phyloP scores from a whole-genome alignment of 345 rosid genomes.

The Excoecaria agallocha region DNA sequence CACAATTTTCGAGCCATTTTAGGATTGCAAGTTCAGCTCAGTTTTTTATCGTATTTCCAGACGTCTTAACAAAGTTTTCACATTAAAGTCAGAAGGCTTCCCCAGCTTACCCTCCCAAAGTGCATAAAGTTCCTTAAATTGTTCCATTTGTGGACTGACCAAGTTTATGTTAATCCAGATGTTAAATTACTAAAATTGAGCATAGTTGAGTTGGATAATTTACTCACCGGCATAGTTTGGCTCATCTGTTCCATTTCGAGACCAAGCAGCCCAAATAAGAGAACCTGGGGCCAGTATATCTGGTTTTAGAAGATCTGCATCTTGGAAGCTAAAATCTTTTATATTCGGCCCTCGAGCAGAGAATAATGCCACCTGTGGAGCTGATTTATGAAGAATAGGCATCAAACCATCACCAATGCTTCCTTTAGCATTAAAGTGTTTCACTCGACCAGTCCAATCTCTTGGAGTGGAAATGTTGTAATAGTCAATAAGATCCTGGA shows the following conservation, averaged over 20 bases:
- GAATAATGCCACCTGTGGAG: constrained; percentile 94
- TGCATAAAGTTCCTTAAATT: neutral
- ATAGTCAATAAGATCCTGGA: constrained; percentile 87
- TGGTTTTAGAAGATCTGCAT: constrained; percentile 98
- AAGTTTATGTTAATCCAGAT: neutral
- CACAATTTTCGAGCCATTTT: too few relatives aligned
- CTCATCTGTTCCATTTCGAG: constrained; percentile 96
- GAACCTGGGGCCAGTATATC: constrained; percentile 98
- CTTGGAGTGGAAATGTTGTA: constrained; percentile 85
- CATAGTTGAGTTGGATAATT: neutral
- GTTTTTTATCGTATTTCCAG: neutral
- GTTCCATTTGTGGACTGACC: neutral
- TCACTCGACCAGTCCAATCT: constrained; percentile 97
- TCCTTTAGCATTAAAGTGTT: constrained; percentile 77
- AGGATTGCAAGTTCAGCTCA: neutral
- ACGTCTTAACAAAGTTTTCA: neutral
- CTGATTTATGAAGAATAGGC: constrained; percentile 94
- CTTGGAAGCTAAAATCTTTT: constrained; percentile 88
- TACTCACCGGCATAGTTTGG: constrained; percentile 74
- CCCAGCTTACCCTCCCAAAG: neutral
- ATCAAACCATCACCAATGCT: constrained; percentile 91
- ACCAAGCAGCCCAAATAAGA: constrained; percentile 99
- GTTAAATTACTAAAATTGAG: neutral
- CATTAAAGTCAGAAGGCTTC: neutral
- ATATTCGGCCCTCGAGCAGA: constrained; percentile 97